Evolutionary conservation across 208 protist species (phyloP).

Genomic region (Trypanosoma brucei): DNA sequence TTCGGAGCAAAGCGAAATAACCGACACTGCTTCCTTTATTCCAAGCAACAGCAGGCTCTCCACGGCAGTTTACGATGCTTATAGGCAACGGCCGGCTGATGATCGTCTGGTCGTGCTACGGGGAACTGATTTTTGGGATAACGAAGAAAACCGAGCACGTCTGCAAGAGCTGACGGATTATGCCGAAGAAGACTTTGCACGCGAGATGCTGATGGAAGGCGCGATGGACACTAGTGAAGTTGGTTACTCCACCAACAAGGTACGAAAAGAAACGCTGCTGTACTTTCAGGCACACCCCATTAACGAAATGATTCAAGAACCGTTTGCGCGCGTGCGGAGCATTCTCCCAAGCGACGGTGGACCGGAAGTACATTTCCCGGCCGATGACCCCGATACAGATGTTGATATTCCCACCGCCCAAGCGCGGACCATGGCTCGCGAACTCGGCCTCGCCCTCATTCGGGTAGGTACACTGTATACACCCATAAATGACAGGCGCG

Average conservation of each 20-base stretch:
- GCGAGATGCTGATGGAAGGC: constrained; percentile 61
- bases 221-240: constrained; percentile 71
- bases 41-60: background rate
- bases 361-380: constrained; percentile 9
- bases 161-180: constrained; percentile 41
- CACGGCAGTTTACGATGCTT: constrained; percentile 55
- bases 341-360: constrained; percentile 10
- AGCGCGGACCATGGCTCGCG: constrained; percentile 69
- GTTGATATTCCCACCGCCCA: constrained; percentile 67
- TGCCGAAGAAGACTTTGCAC: constrained; percentile 32
- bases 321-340: constrained; percentile 73
- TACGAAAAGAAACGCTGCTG: constrained; percentile 76
- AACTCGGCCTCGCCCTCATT: constrained; percentile 78
- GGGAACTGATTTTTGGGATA: constrained; percentile 68
- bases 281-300: constrained; percentile 84
- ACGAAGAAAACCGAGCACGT: constrained; percentile 31
- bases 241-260: constrained; percentile 53
- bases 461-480: constrained; percentile 67
- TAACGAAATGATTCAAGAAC: constrained; percentile 88
- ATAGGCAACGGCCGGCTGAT: constrained; percentile 55
- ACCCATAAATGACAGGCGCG: constrained; percentile 62
- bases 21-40: background rate
- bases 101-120: constrained; percentile 40
- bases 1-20: constrained; percentile 3
- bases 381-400: constrained; percentile 37